Base-by-base conservation (phyloP, 2,329 filamentous ascomycete species). In the Colletotrichum eleusines region DNA sequence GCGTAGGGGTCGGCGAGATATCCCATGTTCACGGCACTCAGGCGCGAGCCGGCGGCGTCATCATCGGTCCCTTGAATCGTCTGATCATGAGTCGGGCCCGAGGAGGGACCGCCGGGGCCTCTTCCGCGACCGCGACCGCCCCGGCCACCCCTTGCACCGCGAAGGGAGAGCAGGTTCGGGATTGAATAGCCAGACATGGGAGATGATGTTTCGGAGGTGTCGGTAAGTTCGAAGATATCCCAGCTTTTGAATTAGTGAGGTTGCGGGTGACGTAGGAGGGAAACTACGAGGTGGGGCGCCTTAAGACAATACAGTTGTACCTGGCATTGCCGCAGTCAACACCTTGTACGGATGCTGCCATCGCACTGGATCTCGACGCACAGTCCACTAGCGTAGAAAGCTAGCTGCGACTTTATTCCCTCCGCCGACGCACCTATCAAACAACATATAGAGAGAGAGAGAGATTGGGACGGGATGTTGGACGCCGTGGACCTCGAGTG, bases 61-160 rank as follows among this genome's bases (percentile, higher is more conserved):
- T 91, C 91, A 81, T 99, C 96, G 3, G 96, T 99, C 73, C 91
- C 90, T 80, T 97, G 95, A 68, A 99, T 91, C 50, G 92, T 88
- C 70, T 87, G 85, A 81, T 98, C 95, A 75, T 91, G 90, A 57
- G 82, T 81, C 51, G 77, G 74, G 26, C 75, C 74, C n/a, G 77
- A 74, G 28, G 76, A 75, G 73, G 75, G 71, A n/a, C 77, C 76
- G 44, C 44, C 58, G 9, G 40, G 57, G 63, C 77, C 79, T 72
- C 78, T 80, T 55, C 82, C 84, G 63, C 77, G 72, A 2, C 76
- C 76, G 64, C 78, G 75, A n/a, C 76, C 74, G 64, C 74, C 76
- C 81, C 82, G 35, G 81, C 85, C 76, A 83, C 83, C 85, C 79
- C 77, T 63, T 35, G 63, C 48, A 75, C 85, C 77, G 78, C 87